Evolutionary conservation across 371 early-diverging fungal species (phyloP).

Genomic region (Fennellomyces sp.): DNA sequence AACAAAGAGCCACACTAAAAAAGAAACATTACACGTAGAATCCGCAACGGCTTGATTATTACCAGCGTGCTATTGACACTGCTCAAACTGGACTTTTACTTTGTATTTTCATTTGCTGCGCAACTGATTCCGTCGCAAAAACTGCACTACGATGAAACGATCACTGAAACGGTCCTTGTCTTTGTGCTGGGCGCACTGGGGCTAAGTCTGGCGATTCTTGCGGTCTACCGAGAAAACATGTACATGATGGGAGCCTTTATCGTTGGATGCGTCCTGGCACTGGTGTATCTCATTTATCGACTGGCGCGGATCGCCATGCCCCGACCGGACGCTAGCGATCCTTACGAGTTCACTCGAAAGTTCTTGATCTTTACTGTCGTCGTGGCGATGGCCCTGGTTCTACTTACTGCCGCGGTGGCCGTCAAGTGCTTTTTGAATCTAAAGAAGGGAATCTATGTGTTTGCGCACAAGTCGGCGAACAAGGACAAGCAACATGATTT

Average conservation of each 20-base stretch:
- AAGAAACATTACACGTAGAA: slow-evolving; percentile 24
- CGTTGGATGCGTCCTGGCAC: slow-evolving; percentile 13
- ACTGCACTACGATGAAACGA: slow-evolving; percentile 37
- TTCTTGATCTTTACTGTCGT: slow-evolving; percentile 51
- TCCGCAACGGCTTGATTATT: slow-evolving; percentile 45
- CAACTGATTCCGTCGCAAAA: slow-evolving; percentile 52
- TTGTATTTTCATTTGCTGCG: slow-evolving; percentile 52
- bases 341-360: slow-evolving; percentile 47
- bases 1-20: neutral
- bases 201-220: slow-evolving; percentile 30
- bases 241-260: slow-evolving; percentile 30
- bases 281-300: slow-evolving; percentile 41
- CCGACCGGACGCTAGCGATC: slow-evolving; percentile 15
- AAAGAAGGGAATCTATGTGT: slow-evolving; percentile 26
- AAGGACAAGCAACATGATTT: slow-evolving; percentile 16
- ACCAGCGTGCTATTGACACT: slow-evolving; percentile 41
- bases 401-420: slow-evolving; percentile 28
- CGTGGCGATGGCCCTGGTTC: slow-evolving; percentile 26
- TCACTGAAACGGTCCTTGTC: slow-evolving; percentile 41
- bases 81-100: slow-evolving; percentile 53
- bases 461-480: slow-evolving; percentile 16
- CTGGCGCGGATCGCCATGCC: slow-evolving; percentile 32
- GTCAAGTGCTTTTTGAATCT: slow-evolving; percentile 27
- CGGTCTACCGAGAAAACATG: slow-evolving; percentile 46
- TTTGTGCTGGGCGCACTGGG: slow-evolving; percentile 42